Evolutionary conservation across 495 filamentous ascomycete species (phyloP).

Genomic region (Daldinia vernicosa): DNA sequence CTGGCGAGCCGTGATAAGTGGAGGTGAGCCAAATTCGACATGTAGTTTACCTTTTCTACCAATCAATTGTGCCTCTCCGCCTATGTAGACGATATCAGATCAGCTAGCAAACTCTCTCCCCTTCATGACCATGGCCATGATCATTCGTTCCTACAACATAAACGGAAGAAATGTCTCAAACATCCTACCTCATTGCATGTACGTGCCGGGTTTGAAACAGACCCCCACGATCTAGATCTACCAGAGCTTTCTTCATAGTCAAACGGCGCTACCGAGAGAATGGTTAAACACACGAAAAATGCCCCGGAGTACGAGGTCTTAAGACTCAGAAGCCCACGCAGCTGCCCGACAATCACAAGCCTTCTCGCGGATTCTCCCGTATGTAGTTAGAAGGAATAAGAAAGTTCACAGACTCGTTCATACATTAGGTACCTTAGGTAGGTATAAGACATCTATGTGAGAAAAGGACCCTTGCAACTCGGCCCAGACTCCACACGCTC

Average conservation of each 20-base stretch:
- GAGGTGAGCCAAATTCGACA: conserved; percentile 21
- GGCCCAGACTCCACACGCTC: not conserved
- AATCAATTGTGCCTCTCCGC: not conserved
- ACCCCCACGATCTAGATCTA: conserved; percentile 27
- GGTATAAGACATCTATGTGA: not conserved
- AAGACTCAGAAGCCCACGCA: not conserved
- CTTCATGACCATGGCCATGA: not conserved
- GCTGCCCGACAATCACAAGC: not conserved
- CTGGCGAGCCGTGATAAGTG: conserved; percentile 29
- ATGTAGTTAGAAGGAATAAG: not conserved
- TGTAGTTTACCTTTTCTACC: not conserved
- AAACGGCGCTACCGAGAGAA: conserved; percentile 17
- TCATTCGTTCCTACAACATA: not conserved
- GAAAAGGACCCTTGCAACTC: not conserved
- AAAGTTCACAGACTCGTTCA: not conserved
- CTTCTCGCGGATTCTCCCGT: not conserved
- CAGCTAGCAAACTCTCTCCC: not conserved
- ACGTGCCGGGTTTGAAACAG: not conserved
- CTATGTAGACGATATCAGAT: not conserved
- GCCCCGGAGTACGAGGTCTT: conserved; percentile 15
- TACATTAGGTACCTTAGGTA: too few species aligned
- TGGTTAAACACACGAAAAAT: conserved; percentile 24
- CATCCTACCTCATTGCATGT: not conserved
- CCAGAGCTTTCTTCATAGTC: not conserved
- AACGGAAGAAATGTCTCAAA: not conserved